A percentile compares a stretch with the other conserved stretches of the same genome.
phyloP scores from a whole-genome alignment of 176 grass and related monocot species.

The Areca catechu region DNA sequence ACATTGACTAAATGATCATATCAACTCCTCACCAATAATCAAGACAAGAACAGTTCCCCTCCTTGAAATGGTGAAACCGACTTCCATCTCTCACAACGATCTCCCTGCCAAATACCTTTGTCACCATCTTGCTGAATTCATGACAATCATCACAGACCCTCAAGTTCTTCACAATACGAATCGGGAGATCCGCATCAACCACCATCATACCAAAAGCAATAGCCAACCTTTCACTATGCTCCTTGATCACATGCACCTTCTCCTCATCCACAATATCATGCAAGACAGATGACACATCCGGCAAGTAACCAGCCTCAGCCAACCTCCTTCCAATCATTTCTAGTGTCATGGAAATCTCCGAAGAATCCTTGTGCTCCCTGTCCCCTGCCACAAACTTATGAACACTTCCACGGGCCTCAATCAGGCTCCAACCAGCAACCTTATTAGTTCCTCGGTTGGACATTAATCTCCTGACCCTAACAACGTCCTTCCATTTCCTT shows the following conservation, averaged over 20 bases:
- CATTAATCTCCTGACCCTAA: conserved; percentile 54
- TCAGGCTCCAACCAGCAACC: conserved; percentile 64
- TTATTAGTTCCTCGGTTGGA: conserved; percentile 43
- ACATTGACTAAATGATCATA: no score
- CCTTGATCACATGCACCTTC: conserved; percentile 51
- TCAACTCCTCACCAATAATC: conserved; percentile 46
- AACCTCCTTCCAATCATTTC: conserved; percentile 46
- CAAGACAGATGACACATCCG: conserved; percentile 58
- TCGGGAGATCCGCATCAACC: conserved; percentile 30
- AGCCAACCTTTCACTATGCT: conserved; percentile 62
- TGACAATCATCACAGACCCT: conserved; percentile 67
- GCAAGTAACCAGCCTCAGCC: conserved; percentile 46
- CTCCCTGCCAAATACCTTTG: conserved; percentile 51
- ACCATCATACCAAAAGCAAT: conserved; percentile 65
- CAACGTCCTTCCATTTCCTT: conserved; percentile 62
- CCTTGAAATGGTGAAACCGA: conserved; percentile 67
- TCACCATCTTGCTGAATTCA: conserved; percentile 67
- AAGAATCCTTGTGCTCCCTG: conserved; percentile 42
- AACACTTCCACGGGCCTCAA: conserved; percentile 45
- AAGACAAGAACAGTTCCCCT: conserved; percentile 57
- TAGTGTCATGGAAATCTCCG: conserved; percentile 45
- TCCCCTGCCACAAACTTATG: conserved; percentile 64
- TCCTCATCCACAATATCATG: conserved; percentile 73
- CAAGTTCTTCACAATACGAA: conserved; percentile 70
- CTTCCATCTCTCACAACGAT: conserved; percentile 66